These are phyloP conservation scores for Cucumis melo DNA, from an alignment of 306 rosid species.

Conservation along the genomic window DNA sequence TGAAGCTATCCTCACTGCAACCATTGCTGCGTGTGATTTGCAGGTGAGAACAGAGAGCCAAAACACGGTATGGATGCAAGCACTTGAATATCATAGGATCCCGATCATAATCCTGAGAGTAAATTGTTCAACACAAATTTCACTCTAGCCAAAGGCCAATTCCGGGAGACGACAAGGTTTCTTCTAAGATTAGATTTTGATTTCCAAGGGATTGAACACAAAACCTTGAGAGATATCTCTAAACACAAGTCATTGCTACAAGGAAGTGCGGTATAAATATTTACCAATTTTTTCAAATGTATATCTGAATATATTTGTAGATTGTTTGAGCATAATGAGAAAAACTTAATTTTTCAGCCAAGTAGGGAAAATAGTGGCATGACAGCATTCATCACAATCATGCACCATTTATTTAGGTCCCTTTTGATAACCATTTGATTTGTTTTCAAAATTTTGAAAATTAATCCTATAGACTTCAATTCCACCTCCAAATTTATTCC, in stretches of 20 bases:
- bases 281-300: not conserved
- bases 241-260: not conserved
- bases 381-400: not conserved
- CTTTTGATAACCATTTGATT: not conserved
- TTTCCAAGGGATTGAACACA: not conserved
- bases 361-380: not conserved
- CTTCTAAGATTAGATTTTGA: not conserved
- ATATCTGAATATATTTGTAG: not conserved
- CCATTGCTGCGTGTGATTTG: conserved; percentile 28
- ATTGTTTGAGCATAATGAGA: not conserved
- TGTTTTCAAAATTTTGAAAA: too few relatives aligned
- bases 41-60: conserved; percentile 48
- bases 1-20: conserved; percentile 42
- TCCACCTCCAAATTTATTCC: too few relatives aligned
- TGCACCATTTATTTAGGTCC: not conserved
- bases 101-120: conserved; percentile 75
- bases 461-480: not conserved
- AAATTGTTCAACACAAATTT: not conserved
- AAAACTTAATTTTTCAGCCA: not conserved
- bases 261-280: not conserved
- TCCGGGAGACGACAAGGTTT: not conserved
- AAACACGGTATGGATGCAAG: conserved; percentile 39
- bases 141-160: not conserved
- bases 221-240: not conserved
- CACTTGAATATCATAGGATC: conserved; percentile 43